These are phyloP conservation scores for Kickxella alabastrina DNA, from an alignment of 192 early-diverging fungal species.

Conservation along the genomic window DNA sequence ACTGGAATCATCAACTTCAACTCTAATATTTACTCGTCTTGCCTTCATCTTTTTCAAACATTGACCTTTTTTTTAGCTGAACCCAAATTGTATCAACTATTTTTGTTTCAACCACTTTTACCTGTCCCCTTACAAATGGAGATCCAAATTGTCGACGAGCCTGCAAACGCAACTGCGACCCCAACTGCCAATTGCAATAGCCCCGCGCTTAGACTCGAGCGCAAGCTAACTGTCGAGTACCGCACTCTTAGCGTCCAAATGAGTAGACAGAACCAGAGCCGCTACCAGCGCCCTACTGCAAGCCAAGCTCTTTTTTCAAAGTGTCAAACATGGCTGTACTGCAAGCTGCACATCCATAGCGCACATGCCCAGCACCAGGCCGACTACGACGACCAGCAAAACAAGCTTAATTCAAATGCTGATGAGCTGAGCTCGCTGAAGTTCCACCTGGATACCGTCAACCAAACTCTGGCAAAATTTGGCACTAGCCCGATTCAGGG, in stretches of 20 bases:
- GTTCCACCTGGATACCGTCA: background rate
- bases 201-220: too few species aligned
- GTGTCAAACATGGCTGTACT: background rate
- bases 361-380: constrained; percentile 1
- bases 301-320: too few species aligned
- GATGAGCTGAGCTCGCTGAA: constrained; percentile 2
- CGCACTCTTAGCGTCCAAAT: constrained; percentile 10
- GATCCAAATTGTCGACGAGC: too few species aligned
- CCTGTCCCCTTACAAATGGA: too few species aligned
- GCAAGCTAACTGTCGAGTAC: constrained; percentile 8
- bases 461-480: constrained; percentile 6
- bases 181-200: too few species aligned
- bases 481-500: constrained; percentile 12
- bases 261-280: background rate
- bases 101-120: too few species aligned
- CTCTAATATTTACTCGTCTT: too few species aligned
- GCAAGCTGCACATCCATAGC: background rate
- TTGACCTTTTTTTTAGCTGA: too few species aligned
- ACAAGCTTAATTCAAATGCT: background rate
- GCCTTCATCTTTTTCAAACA: too few species aligned
- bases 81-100: too few species aligned
- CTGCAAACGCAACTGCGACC: too few species aligned
- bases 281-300: background rate
- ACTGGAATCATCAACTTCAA: too few species aligned
- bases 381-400: background rate